Evolutionary conservation across 108 stramenopile species (phyloP).

Genomic region (Skeletonema potamos): DNA sequence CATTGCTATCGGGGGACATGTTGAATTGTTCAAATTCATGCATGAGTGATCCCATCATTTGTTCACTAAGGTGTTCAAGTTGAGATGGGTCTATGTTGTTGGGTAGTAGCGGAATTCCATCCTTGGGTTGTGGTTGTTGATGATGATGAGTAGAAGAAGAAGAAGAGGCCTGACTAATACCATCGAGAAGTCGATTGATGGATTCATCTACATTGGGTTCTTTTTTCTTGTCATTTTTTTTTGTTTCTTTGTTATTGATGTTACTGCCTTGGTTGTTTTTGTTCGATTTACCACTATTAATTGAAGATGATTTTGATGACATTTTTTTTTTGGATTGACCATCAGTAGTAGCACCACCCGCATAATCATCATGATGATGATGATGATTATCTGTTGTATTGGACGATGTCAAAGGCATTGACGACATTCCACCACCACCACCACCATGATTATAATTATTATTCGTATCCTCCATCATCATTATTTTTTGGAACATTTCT

Average conservation of each 20-base stretch:
- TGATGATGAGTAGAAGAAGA: not conserved
- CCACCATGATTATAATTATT: no score
- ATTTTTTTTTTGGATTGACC: constrained; percentile 1
- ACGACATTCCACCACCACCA: not conserved
- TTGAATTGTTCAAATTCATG: constrained; percentile 69
- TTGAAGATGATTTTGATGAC: not conserved
- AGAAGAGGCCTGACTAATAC: constrained; percentile 26
- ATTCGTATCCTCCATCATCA: no score
- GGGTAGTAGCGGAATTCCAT: not conserved
- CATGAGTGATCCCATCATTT: constrained; percentile 77
- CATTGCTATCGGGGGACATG: constrained; percentile 72
- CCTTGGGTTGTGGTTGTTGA: constrained; percentile 32
- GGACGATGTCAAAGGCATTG: not conserved
- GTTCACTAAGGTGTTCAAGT: constrained; percentile 61
- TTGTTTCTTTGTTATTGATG: not conserved
- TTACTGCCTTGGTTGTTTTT: not conserved
- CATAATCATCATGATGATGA: no score
- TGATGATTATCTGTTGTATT: no score
- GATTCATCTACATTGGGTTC: constrained; percentile 47
- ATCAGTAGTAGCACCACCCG: not conserved
- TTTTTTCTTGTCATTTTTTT: not conserved
- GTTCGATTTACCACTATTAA: not conserved
- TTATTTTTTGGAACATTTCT: constrained; percentile 12
- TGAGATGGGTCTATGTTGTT: constrained; percentile 42
- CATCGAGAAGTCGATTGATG: constrained; percentile 50